A percentile compares a stretch with the other conserved stretches of the same genome.
phyloP scores from a whole-genome alignment of 306 rosid species.

The Acacia crassicarpa region DNA sequence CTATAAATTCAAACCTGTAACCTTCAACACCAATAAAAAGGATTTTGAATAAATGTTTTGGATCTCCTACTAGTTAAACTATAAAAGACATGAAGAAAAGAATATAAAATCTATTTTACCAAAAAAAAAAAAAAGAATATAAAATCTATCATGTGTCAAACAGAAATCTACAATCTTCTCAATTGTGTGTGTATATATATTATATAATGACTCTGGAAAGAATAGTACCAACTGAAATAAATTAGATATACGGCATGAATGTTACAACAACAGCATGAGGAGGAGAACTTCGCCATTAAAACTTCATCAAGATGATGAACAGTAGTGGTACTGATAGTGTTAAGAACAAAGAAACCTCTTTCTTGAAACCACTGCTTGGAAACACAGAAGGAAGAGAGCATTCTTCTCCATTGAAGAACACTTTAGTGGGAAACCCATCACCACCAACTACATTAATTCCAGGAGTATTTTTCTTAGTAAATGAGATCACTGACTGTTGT shows the following conservation, averaged over 20 bases:
- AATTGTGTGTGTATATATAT: constrained; percentile 22
- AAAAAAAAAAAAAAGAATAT: constrained; percentile 28
- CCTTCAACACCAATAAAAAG: too few species aligned
- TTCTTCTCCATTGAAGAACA: constrained; percentile 93
- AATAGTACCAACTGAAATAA: constrained; percentile 33
- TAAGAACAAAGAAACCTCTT: constrained; percentile 39
- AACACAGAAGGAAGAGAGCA: constrained; percentile 70
- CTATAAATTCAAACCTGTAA: not conserved
- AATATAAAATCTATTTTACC: constrained; percentile 31
- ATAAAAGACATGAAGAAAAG: constrained; percentile 8
- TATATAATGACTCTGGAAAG: constrained; percentile 26
- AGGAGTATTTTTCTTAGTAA: constrained; percentile 77
- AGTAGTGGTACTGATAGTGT: constrained; percentile 26
- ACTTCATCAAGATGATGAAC: constrained; percentile 45
- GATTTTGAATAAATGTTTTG: too few species aligned
- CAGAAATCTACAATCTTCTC: constrained; percentile 33
- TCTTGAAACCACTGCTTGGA: constrained; percentile 55
- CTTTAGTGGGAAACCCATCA: constrained; percentile 91
- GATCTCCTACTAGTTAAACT: not conserved
- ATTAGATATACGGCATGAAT: constrained; percentile 31
- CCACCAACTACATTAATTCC: constrained; percentile 59
- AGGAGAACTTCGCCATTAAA: constrained; percentile 26
- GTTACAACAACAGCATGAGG: not conserved
- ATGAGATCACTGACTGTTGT: constrained; percentile 91
- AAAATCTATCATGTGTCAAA: constrained; percentile 22